Percentiles rank a stretch among this genome's conserved stretches.
Conservation (phyloP, 1,139 yeast genomes). For the Kodamaea suecica region DNA sequence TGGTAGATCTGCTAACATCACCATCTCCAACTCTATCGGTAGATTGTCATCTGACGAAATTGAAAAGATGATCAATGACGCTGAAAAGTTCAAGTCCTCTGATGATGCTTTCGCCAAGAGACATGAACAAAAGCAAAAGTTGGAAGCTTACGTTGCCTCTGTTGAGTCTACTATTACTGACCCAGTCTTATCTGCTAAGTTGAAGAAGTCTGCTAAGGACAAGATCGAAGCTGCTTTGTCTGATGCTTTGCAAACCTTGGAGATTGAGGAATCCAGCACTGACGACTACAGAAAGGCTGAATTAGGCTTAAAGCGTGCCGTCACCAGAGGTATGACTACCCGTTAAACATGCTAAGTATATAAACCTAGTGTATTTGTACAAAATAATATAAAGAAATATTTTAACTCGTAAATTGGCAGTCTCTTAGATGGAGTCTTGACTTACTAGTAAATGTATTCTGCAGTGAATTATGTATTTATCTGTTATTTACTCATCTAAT, state of each 20-base stretch:
- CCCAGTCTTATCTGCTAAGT: constrained; percentile 97
- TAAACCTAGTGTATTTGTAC: constrained; percentile 15
- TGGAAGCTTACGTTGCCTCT: constrained; percentile 97
- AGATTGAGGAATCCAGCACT: constrained; percentile 93
- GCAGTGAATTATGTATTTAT: too few species aligned
- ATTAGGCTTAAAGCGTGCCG: constrained; percentile 98
- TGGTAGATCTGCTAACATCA: constrained; percentile 98
- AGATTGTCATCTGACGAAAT: constrained; percentile 97
- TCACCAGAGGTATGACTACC: constrained; percentile 98
- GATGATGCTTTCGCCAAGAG: constrained; percentile 99
- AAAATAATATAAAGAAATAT: constrained; percentile 21
- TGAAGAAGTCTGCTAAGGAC: constrained; percentile 97
- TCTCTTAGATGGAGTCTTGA: too few species aligned
- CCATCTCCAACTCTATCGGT: constrained; percentile 99
- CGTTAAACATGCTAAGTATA: constrained; percentile 57
- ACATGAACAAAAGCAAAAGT: constrained; percentile 99
- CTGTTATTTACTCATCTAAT: constrained; percentile 43
- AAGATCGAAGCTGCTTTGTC: constrained; percentile 98
- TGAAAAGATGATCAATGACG: constrained; percentile 98
- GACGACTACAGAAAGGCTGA: constrained; percentile 99
- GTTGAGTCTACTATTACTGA: constrained; percentile 96
- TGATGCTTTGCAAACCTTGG: constrained; percentile 97
- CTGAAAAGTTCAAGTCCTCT: constrained; percentile 98
- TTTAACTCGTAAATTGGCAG: too few species aligned
- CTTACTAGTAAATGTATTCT: too few species aligned